These are phyloP conservation scores for Fusarium nelsonii DNA, from an alignment of 2,329 filamentous ascomycete species.

Conservation along the genomic window DNA sequence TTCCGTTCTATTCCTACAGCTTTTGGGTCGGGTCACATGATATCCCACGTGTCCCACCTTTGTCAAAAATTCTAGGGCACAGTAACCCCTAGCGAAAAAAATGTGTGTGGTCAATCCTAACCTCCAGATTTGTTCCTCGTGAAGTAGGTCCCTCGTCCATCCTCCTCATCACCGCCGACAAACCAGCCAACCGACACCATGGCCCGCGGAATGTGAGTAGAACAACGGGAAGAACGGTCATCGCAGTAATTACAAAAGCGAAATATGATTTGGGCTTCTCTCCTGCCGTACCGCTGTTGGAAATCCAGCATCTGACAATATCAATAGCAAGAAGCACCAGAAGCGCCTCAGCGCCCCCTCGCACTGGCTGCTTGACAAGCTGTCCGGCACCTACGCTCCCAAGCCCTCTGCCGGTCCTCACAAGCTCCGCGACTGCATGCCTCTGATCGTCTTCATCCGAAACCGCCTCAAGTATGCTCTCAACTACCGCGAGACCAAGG, in stretches of 20 bases:
- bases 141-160: slow-evolving; percentile 46
- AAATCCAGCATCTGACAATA: slow-evolving; percentile 50
- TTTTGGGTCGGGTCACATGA: background rate
- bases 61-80: slow-evolving; percentile 51
- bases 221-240: slow-evolving; percentile 21
- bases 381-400: slow-evolving; percentile 88
- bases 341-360: slow-evolving; percentile 99
- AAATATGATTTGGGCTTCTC: slow-evolving; percentile 21
- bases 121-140: slow-evolving; percentile 45
- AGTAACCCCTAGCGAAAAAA: slow-evolving; percentile 48
- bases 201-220: slow-evolving; percentile 73
- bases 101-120: slow-evolving; percentile 49
- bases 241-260: background rate
- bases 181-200: slow-evolving; percentile 64
- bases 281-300: slow-evolving; percentile 5
- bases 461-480: slow-evolving; percentile 99
- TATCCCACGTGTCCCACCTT: slow-evolving; percentile 22
- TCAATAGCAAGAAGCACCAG: slow-evolving; percentile 94
- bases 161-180: slow-evolving; percentile 55
- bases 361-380: slow-evolving; percentile 99
- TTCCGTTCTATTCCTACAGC: too few species aligned
- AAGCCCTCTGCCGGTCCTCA: slow-evolving; percentile 86
- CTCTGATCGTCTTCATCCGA: slow-evolving; percentile 97
- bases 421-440: slow-evolving; percentile 99
- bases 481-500: slow-evolving; percentile 96